A percentile compares a stretch with the other conserved stretches of the same genome.
phyloP scores from a whole-genome alignment of 805 yeast species.

The Metschnikowia corniflorae region DNA sequence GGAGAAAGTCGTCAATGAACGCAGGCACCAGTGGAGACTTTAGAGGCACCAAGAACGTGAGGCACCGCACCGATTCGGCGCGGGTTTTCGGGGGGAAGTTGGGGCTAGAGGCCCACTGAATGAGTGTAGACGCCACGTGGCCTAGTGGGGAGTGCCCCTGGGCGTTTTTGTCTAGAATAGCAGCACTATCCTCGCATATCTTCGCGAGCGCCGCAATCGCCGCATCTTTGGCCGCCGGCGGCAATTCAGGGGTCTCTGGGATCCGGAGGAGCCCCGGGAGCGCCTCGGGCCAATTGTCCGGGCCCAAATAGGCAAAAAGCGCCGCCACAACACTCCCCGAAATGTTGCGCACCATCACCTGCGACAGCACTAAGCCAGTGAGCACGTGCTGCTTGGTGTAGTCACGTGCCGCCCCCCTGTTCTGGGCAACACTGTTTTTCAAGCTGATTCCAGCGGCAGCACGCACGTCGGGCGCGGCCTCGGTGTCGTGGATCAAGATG shows the following conservation, averaged over 20 bases:
- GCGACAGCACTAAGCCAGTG: slow-evolving; percentile 53
- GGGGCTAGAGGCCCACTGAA: slow-evolving; percentile 2
- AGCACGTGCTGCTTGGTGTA: slow-evolving; percentile 43
- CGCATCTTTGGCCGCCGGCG: slow-evolving; percentile 52
- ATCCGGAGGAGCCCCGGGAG: slow-evolving; percentile 66
- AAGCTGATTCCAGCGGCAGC: slow-evolving; percentile 87
- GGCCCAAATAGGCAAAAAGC: slow-evolving; percentile 65
- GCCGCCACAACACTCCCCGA: slow-evolving; percentile 90
- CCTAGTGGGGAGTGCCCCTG: slow-evolving; percentile 66
- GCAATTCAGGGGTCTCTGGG: slow-evolving; percentile 20
- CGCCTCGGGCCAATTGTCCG: slow-evolving; percentile 68
- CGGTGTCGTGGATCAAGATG: slow-evolving; percentile 55
- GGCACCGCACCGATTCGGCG: slow-evolving; percentile 62
- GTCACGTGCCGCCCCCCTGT: slow-evolving; percentile 28
- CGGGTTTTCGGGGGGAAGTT: slow-evolving; percentile 54
- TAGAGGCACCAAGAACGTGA: slow-evolving; percentile 71
- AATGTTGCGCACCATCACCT: slow-evolving; percentile 71
- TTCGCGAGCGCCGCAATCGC: slow-evolving; percentile 79
- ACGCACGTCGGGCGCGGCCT: slow-evolving; percentile 52
- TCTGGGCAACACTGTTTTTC: slow-evolving; percentile 65
- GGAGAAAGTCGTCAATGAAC: slow-evolving; percentile 63
- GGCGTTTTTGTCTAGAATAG: slow-evolving; percentile 60
- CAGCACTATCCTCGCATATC: slow-evolving; percentile 84
- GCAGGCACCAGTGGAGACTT: slow-evolving; percentile 63
- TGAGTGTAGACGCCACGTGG: slow-evolving; percentile 43